Evolutionary conservation across 2,329 filamentous ascomycete species (phyloP).

Genomic region (Rutstroemia sp.): DNA sequence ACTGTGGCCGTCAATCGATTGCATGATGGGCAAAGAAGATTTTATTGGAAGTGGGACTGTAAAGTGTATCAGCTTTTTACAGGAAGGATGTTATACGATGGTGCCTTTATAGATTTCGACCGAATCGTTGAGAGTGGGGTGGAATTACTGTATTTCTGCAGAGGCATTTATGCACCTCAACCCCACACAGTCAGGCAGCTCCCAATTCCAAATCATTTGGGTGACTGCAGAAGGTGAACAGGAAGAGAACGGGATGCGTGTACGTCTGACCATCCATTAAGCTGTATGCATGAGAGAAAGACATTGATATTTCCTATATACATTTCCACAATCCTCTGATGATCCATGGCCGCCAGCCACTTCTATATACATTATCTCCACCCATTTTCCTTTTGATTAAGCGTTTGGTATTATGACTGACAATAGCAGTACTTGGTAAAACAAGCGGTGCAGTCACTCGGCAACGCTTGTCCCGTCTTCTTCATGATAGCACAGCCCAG

Average conservation of each 20-base stretch:
- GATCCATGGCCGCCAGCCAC: too few species aligned
- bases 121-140: not conserved
- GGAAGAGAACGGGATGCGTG: too few species aligned
- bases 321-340: too few species aligned
- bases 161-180: too few species aligned
- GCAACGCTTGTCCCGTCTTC: constrained; percentile 28
- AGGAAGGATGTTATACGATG: not conserved
- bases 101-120: too few species aligned
- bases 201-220: too few species aligned
- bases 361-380: not conserved
- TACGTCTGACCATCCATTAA: too few species aligned
- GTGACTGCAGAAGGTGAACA: too few species aligned
- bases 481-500: constrained; percentile 36
- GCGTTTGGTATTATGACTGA: not conserved
- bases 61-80: not conserved
- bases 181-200: too few species aligned
- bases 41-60: not conserved
- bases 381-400: not conserved
- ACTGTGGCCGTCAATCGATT: constrained; percentile 37
- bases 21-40: constrained; percentile 2
- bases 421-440: constrained; percentile 35
- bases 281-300: too few species aligned
- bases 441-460: constrained; percentile 32
- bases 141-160: not conserved
- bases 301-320: too few species aligned